phyloP scores from a whole-genome alignment of 1,139 yeast genomes.

The Sugiyamaella japonica region DNA sequence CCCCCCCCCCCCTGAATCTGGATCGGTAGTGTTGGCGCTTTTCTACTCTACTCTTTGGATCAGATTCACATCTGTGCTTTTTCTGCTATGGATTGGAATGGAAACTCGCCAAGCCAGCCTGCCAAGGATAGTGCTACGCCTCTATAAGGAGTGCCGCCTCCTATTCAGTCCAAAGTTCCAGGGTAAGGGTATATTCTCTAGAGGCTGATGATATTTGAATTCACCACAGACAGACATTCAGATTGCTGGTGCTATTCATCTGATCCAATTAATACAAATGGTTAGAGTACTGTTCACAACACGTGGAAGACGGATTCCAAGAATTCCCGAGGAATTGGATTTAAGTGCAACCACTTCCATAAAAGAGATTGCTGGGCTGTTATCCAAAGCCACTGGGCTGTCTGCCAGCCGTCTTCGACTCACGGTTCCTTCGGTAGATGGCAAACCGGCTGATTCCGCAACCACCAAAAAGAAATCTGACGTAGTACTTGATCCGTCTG shows the following conservation, averaged over 20 bases:
- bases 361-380: slow-evolving; percentile 28
- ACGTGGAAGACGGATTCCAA: slow-evolving; percentile 31
- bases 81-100: too few species aligned
- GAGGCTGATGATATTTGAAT: too few species aligned
- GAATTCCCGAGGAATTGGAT: slow-evolving; percentile 36
- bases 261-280: slow-evolving; percentile 22
- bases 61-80: too few species aligned
- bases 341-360: slow-evolving; percentile 33
- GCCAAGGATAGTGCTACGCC: too few species aligned
- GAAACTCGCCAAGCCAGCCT: too few species aligned
- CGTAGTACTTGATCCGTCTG: slow-evolving; percentile 41
- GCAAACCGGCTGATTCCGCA: slow-evolving; percentile 27
- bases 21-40: too few species aligned
- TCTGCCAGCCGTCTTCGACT: slow-evolving; percentile 39
- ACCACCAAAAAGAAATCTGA: slow-evolving; percentile 41
- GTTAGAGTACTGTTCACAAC: slow-evolving; percentile 33
- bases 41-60: too few species aligned
- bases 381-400: slow-evolving; percentile 37
- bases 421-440: slow-evolving; percentile 37
- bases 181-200: too few species aligned
- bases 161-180: too few species aligned
- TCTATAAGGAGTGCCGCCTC: too few species aligned
- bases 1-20: background rate
- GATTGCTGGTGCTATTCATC: too few species aligned
- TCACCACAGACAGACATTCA: too few species aligned